Evolutionary conservation across 768 basidiomycete genomes (phyloP), one percentile per base, ranked within the genome.

Genomic region (Hemileccinum rubropunctum): DNA sequence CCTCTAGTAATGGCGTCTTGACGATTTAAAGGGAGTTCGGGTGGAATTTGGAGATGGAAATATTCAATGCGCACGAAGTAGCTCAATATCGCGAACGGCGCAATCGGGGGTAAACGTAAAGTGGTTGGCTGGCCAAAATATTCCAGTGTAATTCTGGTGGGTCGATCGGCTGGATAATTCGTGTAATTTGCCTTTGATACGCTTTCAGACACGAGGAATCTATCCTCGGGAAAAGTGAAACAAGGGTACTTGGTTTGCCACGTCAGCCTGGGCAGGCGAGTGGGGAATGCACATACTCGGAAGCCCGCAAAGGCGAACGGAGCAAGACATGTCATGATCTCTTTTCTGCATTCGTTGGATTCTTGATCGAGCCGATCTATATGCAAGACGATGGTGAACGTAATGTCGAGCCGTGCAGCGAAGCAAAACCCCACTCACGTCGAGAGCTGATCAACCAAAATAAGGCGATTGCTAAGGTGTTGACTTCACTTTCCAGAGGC

Each of bases 241-340:
- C 75, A 75, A 8, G 78, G 76, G 58, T 59, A 59, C 60, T 62
- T 42, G 27, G 4, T 36, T 53, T 27, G 18, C 39, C 11, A 18
- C 11, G 33, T 66, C 44, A 69, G 54, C 26, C 10, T 12, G 20
- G 3, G 15, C 11, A 35, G 4, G 26, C 20, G 41, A 26, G 47
- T n/a, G 9, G 17, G 27, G 45, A 44, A 48, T 20, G 35, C 18
- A 70, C 78, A 17, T 51, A 80, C 80, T 6, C 75, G 73, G 58
- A 77, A 79, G 21, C 74, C 74, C 13, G 76, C 76, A 56, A 77
- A 72, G 10, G 75, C 73, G 43, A 73, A 71, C n/a, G 78, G 76
- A n/a, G 62, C 61, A 6, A 80, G 66, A 23, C 69, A 61, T 18
- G 60, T 50, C 61, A 70, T 63, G 39, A 75, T 65, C 48, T 71